Percentiles rank a stretch among this genome's conserved stretches.
Evolutionary conservation across 768 basidiomycete species (phyloP).

Genomic region (Tubosaeta sp.): DNA sequence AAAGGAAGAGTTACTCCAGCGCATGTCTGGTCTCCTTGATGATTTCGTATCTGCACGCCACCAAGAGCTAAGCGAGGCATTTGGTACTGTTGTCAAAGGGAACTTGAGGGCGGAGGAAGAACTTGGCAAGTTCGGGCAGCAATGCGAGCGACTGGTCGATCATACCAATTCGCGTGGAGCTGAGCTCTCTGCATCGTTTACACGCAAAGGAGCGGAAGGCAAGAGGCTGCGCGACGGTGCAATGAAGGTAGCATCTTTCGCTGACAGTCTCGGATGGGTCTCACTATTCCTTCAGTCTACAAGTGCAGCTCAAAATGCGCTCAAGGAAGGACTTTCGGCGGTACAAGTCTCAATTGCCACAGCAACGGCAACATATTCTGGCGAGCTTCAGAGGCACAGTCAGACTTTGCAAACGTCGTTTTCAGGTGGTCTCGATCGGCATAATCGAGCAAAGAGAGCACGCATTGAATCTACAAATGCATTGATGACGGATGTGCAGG

Average conservation of each 20-base stretch:
- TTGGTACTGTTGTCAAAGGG: constrained; percentile 48
- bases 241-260: constrained; percentile 45
- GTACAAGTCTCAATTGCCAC: constrained; percentile 42
- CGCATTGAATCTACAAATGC: constrained; percentile 56
- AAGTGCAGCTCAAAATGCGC: constrained; percentile 33
- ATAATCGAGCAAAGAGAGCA: constrained; percentile 61
- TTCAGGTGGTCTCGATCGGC: constrained; percentile 56
- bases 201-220: constrained; percentile 45
- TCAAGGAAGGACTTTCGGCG: constrained; percentile 41
- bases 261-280: not conserved
- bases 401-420: constrained; percentile 42
- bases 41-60: constrained; percentile 70
- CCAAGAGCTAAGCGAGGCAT: constrained; percentile 54
- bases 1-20: constrained; percentile 70
- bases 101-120: constrained; percentile 54
- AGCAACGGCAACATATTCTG: constrained; percentile 48
- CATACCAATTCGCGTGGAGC: constrained; percentile 38
- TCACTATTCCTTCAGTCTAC: constrained; percentile 36
- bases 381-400: constrained; percentile 47
- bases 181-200: constrained; percentile 38
- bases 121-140: constrained; percentile 43
- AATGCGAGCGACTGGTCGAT: constrained; percentile 46
- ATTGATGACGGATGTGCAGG: constrained; percentile 47
- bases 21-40: constrained; percentile 66
- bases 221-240: constrained; percentile 55